These are phyloP conservation scores for Hypoxylon sp. DNA, from an alignment of 2,329 filamentous ascomycete species.

Conservation along the genomic window DNA sequence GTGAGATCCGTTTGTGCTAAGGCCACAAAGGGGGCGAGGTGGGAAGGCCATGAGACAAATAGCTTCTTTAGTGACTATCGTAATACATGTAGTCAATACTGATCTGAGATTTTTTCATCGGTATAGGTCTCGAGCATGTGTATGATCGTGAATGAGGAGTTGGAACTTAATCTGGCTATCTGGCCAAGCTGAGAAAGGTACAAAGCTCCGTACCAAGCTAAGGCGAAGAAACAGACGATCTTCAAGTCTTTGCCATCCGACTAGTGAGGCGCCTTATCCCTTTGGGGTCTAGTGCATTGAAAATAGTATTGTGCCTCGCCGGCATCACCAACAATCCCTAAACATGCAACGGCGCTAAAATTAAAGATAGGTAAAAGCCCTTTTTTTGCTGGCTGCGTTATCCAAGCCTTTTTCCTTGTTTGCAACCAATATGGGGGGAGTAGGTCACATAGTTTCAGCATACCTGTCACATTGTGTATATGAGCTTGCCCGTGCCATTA, in stretches of 20 bases:
- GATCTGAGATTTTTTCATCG: slow-evolving; percentile 1
- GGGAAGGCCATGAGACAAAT: background rate
- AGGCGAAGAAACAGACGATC: slow-evolving; percentile 45
- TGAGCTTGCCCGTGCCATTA: background rate
- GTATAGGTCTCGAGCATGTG: background rate
- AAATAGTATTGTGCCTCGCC: slow-evolving; percentile 41
- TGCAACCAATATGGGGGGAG: background rate
- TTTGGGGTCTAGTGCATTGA: slow-evolving; percentile 46
- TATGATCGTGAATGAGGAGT: slow-evolving; percentile 22
- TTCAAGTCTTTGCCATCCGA: slow-evolving; percentile 41
- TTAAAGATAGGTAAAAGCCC: slow-evolving; percentile 30
- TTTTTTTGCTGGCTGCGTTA: slow-evolving; percentile 11
- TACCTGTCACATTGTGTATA: background rate
- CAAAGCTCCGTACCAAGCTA: slow-evolving; percentile 33
- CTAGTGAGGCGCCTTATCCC: slow-evolving; percentile 38
- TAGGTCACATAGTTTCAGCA: background rate
- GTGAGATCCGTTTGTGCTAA: slow-evolving; percentile 45
- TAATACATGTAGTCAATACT: background rate
- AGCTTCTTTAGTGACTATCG: background rate
- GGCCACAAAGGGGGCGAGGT: slow-evolving; percentile 6
- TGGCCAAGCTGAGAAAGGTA: slow-evolving; percentile 30
- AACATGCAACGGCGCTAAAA: slow-evolving; percentile 40
- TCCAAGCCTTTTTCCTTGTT: slow-evolving; percentile 4
- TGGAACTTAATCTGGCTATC: slow-evolving; percentile 20
- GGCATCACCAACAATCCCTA: slow-evolving; percentile 43